phyloP scores from a whole-genome alignment of 768 basidiomycete genomes.

The Plicaturopsis crispa region DNA sequence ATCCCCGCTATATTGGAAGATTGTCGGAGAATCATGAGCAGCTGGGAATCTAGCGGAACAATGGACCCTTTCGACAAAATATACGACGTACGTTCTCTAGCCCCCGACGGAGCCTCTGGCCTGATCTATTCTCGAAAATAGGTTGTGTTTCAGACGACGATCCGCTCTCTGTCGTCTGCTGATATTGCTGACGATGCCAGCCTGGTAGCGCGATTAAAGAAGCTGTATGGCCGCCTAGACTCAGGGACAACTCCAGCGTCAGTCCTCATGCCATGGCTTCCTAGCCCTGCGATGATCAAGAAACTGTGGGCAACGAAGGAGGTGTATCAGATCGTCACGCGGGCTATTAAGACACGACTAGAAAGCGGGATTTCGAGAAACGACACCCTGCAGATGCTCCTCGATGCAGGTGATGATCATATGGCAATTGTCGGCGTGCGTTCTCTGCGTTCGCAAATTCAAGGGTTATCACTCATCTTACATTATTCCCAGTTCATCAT shows the following conservation, averaged over 20 bases:
- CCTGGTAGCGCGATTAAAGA: slow-evolving; percentile 53
- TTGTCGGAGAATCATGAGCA: slow-evolving; percentile 49
- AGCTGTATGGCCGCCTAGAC: slow-evolving; percentile 63
- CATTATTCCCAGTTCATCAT: slow-evolving; percentile 58
- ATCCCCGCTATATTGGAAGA: slow-evolving; percentile 61
- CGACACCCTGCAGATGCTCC: slow-evolving; percentile 68
- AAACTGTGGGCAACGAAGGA: slow-evolving; percentile 69
- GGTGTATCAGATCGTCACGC: slow-evolving; percentile 63
- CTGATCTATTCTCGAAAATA: slow-evolving; percentile 23
- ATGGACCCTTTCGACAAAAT: slow-evolving; percentile 68
- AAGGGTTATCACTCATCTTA: slow-evolving; percentile 8
- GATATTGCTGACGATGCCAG: slow-evolving; percentile 65
- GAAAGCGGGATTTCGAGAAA: slow-evolving; percentile 48
- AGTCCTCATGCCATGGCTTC: slow-evolving; percentile 71
- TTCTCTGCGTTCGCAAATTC: slow-evolving; percentile 5
- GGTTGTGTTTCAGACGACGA: slow-evolving; percentile 69
- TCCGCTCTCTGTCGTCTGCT: slow-evolving; percentile 56
- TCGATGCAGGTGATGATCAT: slow-evolving; percentile 64
- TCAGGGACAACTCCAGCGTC: slow-evolving; percentile 64
- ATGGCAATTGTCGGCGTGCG: slow-evolving; percentile 64
- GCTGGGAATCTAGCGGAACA: slow-evolving; percentile 57
- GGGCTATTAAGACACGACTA: slow-evolving; percentile 49
- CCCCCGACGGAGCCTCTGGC: no score
- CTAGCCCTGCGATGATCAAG: slow-evolving; percentile 61
- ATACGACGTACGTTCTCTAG: slow-evolving; percentile 45